A percentile compares a stretch with the other conserved stretches of the same genome.
phyloP scores from a whole-genome alignment of 2,329 filamentous ascomycete genomes.

The Colletotrichum cordylinicola region DNA sequence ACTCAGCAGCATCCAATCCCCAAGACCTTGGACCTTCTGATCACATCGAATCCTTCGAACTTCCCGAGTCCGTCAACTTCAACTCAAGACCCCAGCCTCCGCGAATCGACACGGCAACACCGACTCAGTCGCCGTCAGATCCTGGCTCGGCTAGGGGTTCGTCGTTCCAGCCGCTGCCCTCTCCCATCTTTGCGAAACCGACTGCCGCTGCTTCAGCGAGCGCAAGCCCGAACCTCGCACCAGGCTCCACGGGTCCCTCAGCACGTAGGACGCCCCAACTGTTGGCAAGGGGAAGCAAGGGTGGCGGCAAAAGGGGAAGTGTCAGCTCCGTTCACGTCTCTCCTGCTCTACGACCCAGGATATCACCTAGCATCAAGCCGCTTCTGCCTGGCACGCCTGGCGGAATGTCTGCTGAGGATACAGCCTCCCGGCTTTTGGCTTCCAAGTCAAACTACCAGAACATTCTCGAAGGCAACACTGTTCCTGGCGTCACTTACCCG shows the following conservation, averaged over 20 bases:
- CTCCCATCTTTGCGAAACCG: constrained; percentile 50
- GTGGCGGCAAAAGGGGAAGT: constrained; percentile 68
- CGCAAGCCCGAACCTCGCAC: constrained; percentile 69
- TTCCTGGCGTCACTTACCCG: constrained; percentile 90
- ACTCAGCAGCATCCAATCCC: constrained; percentile 37
- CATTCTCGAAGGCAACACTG: constrained; percentile 89
- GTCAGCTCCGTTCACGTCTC: constrained; percentile 78
- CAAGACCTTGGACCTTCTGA: constrained; percentile 50
- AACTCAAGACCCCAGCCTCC: constrained; percentile 48
- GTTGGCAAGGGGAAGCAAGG: constrained; percentile 62
- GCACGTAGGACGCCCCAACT: constrained; percentile 61
- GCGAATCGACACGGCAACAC: constrained; percentile 57
- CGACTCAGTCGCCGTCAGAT: constrained; percentile 46
- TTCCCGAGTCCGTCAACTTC: constrained; percentile 74
- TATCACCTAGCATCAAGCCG: constrained; percentile 94
- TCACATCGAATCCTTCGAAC: constrained; percentile 63
- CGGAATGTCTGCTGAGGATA: constrained; percentile 60
- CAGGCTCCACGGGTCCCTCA: constrained; percentile 53
- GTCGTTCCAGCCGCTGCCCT: constrained; percentile 52
- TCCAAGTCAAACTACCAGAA: constrained; percentile 99
- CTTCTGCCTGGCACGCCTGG: constrained; percentile 69
- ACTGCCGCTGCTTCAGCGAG: constrained; percentile 57
- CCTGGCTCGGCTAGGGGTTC: constrained; percentile 54
- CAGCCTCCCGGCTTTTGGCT: constrained; percentile 77
- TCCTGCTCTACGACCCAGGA: constrained; percentile 84